Evolutionary conservation across 2,329 filamentous ascomycete genomes (phyloP), one percentile per base, ranked within the genome.

Genomic region (Leptographium lundbergii): DNA sequence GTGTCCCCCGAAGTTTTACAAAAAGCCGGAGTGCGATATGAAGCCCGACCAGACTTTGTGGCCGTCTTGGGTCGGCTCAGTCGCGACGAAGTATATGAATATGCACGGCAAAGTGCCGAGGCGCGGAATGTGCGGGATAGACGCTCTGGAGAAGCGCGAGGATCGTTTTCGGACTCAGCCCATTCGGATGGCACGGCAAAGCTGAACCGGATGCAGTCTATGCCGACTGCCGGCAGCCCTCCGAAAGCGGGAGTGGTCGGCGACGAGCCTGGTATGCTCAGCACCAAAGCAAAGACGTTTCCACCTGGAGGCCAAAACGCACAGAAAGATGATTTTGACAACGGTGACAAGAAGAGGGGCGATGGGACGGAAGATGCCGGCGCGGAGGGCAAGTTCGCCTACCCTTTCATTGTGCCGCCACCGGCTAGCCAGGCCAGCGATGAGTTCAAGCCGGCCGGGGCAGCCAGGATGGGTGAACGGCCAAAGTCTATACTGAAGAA

Each of bases 401-500:
- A 75, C 57, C 75, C 74, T 0, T 68, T 72, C 60, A 75, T 77
- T 56, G 74, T 70, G 6, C 62, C 65, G 3, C 60, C 63, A 0
- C 62, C 63, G 68, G 7, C 66, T 69, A 9, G 64, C 50, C 65
- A 64, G 45, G 69, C 67, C 59, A 60, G 63, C 29, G 65, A 67
- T n/a, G 59, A 63, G 22, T 62, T 67, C 6, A 68, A 67, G 1
- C 70, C 72, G 1, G 65, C 71, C 7, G 4, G 63, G 63, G 32
- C 73, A 70, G 73, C 0, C 68, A 66, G 11, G 27, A 10, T 3
- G 11, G 32, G 14, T 19, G 22, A 47, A 1, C n/a, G 24, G 59
- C 81, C 81, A 1, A 83, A 82, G 64, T 77, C 80, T 6, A 84
- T 84, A n/a, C 71, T 84, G 22, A 84, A 84, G 71, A 84, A 84